A percentile compares a stretch with the other conserved stretches of the same genome.
Conservation (phyloP, 2,329 filamentous ascomycete genomes). For the Lecanicillium sp. region DNA sequence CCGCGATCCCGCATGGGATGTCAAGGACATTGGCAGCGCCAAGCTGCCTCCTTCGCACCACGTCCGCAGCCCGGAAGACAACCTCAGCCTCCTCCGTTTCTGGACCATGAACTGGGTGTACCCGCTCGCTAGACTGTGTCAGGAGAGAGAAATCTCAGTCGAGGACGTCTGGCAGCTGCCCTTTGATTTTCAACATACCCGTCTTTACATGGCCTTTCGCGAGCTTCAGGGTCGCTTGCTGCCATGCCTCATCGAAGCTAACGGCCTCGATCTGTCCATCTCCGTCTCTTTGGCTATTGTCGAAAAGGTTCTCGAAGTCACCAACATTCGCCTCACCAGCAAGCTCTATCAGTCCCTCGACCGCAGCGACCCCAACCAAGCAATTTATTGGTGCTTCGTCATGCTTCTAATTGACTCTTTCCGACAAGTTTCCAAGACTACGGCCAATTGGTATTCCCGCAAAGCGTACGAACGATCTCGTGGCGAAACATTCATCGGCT, state of each 20-base stretch:
- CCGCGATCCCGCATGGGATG: slow-evolving; percentile 26
- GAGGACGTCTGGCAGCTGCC: slow-evolving; percentile 76
- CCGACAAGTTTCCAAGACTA: slow-evolving; percentile 27
- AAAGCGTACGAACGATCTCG: slow-evolving; percentile 76
- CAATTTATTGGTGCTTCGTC: slow-evolving; percentile 27
- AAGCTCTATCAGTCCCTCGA: slow-evolving; percentile 28
- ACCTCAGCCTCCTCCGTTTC: slow-evolving; percentile 72
- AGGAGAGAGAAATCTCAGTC: slow-evolving; percentile 59
- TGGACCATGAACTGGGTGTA: slow-evolving; percentile 79
- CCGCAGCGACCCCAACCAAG: slow-evolving; percentile 18
- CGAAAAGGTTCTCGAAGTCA: slow-evolving; percentile 27
- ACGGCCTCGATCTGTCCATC: slow-evolving; percentile 70
- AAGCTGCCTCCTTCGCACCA: slow-evolving; percentile 19
- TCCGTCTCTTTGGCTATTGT: slow-evolving; percentile 57
- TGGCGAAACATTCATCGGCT: slow-evolving; percentile 51
- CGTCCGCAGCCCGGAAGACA: slow-evolving; percentile 70
- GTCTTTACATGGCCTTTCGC: slow-evolving; percentile 67
- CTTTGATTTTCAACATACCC: slow-evolving; percentile 73
- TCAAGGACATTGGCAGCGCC: slow-evolving; percentile 21
- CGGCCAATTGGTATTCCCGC: slow-evolving; percentile 68
- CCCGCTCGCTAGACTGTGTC: slow-evolving; percentile 61
- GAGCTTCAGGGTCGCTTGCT: slow-evolving; percentile 67
- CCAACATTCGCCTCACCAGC: slow-evolving; percentile 29
- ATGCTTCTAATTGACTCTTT: slow-evolving; percentile 25
- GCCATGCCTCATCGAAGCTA: slow-evolving; percentile 61